Base-by-base conservation (phyloP, 179 eudicot species). In the Corrigiola litoralis region DNA sequence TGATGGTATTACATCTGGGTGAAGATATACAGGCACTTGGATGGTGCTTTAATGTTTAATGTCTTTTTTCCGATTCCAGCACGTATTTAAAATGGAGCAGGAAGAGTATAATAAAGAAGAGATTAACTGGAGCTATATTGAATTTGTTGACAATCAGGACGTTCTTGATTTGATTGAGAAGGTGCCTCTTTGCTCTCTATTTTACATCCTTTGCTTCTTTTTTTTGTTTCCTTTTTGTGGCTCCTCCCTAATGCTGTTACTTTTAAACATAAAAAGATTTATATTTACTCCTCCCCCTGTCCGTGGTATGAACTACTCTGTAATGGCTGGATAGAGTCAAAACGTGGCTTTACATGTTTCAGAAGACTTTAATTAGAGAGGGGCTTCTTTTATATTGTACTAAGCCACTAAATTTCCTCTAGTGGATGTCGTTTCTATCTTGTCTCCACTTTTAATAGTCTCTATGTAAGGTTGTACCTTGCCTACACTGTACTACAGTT, bases 31-130 rank as follows among this genome's bases (percentile, higher is more conserved):
- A n/a, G n/a, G n/a, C n/a, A 5, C 38, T 45, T 54, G n/a, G n/a
- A n/a, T 13, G 11, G 16, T 12, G 52, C 36, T 53, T 25, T 50
- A 51, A 16, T 41, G 51, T 58, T 58, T 76, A 52, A 60, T 65
- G 37, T 41, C 44, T 28, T 56, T 58, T 29, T 36, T 11, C 46
- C 38, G 14, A 20, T 65, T 80, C 32, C 87, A 92, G 98, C 98
- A 92, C 66, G 98, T 92, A 32, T 92, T 92, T 68, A 92, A 92
- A 85, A 92, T 92, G 98, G 98, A 92, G 92, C 98, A 92, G 75
- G 98, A 92, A 69, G 98, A 92, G 73, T 92, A 92, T 77, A 83
- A 72, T 34, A 85, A 80, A 60, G 98, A 92, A 80, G 95, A 77
- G 74, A 92, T 92, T 28, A 87, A 90, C 72, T 92, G 98, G 98